A percentile compares a stretch with the other conserved stretches of the same genome.
Evolutionary conservation across 805 yeast species (phyloP).

Genomic region (Yarrowia sp.): DNA sequence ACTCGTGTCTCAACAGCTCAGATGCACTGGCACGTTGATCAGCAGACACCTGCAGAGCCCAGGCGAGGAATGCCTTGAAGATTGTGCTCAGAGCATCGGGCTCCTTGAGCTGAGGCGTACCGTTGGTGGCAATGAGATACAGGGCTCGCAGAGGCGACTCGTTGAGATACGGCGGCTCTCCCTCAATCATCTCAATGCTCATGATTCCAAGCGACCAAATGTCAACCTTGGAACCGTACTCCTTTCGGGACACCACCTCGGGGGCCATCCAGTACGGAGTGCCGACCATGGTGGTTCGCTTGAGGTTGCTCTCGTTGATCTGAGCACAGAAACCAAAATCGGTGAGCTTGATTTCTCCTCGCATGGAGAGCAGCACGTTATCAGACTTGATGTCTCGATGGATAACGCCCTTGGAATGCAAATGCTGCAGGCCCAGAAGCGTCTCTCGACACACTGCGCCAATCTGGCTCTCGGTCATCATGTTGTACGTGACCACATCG

Average conservation of each 20-base stretch:
- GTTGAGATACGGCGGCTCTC: constrained; percentile 96
- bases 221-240: constrained; percentile 95
- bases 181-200: constrained; percentile 98
- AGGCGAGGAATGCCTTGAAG: constrained; percentile 65
- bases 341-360: constrained; percentile 88
- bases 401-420: constrained; percentile 88
- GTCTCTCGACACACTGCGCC: constrained; percentile 95
- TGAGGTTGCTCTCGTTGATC: constrained; percentile 58
- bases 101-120: constrained; percentile 89
- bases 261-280: constrained; percentile 99
- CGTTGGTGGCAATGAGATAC: constrained; percentile 91
- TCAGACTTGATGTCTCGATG: constrained; percentile 97
- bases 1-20: constrained; percentile 64
- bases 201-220: constrained; percentile 97
- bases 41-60: constrained; percentile 79
- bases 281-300: constrained; percentile 98
- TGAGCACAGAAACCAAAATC: constrained; percentile 98
- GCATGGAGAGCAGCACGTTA: constrained; percentile 75
- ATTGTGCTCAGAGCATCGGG: constrained; percentile 71
- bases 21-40: constrained; percentile 76
- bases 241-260: constrained; percentile 91
- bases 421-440: constrained; percentile 74
- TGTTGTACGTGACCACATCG: constrained; percentile 87
- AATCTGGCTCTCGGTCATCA: constrained; percentile 90
- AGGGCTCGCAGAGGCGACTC: constrained; percentile 94